Evolutionary conservation across 495 filamentous ascomycete genomes (phyloP), one percentile per base, ranked within the genome.

Genomic region (Cenococcum geophilum): DNA sequence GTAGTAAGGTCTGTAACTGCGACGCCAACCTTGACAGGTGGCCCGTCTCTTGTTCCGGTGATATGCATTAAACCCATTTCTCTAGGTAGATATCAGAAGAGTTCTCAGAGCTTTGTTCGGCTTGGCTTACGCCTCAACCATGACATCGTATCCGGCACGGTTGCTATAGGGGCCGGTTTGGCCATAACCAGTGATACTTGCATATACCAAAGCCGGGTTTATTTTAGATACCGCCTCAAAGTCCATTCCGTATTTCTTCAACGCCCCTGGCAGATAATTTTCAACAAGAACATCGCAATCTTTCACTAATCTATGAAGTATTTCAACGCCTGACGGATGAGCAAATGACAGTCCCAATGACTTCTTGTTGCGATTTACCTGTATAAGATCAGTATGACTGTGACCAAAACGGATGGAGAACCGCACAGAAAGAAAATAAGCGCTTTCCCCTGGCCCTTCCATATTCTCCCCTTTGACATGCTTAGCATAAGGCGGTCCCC

Each of bases 51-150:
- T 45, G 79, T 78, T 11, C 93, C 93, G 0, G 93, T 98, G 57
- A 98, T 97, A 71, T 98, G 95, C 93, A 98, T 98, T 58, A 98
- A 70, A 5, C 93, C 93, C 78, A 98, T 90, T 73, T 97, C 93
- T 18, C 75, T 77, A 50, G 10, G 14, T 34, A 27, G 12, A 34
- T 64, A 27, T 59, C 36, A 34, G 35, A 47, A 1, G 10, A 42
- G 36, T 22, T 21, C 20, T 52, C n/a, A 9, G 9, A 32, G 22
- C 36, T 9, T 8, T 36, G 10, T 27, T 14, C 12, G 34, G 22
- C 25, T 22, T 14, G 35, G 56, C 73, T 59, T 63, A 76, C 45
- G 92, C 95, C 74, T 98, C 93, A 0, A 98, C 95, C 91, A 98
- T 97, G 59, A 98, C 95, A 74, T 98, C 93, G 77, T 98, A 98